Evolutionary conservation across 345 rosid species (phyloP).

Genomic region (Salix purpurea): DNA sequence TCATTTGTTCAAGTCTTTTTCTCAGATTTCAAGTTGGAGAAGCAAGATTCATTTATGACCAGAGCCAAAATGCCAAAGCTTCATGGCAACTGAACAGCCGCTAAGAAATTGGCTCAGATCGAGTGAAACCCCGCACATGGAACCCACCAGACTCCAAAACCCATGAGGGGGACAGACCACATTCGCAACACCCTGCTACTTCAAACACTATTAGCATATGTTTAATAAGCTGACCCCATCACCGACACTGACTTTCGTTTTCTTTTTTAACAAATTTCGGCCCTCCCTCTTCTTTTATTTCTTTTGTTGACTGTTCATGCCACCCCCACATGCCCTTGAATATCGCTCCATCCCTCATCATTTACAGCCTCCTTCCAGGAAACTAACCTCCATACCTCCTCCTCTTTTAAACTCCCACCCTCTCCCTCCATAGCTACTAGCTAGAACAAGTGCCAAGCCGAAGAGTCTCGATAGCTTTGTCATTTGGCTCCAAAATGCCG

Average conservation of each 20-base stretch:
- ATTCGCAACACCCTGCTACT: neutral
- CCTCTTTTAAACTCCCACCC: conserved; percentile 1
- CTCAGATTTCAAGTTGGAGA: neutral
- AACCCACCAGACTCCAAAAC: neutral
- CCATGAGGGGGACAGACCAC: neutral
- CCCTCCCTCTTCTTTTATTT: neutral
- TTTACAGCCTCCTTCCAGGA: conserved; percentile 2
- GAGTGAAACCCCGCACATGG: neutral
- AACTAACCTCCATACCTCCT: neutral
- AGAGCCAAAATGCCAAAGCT: no score
- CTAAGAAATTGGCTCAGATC: neutral
- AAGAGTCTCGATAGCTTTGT: neutral
- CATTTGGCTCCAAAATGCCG: conserved; percentile 15
- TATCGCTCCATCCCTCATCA: conserved; percentile 19
- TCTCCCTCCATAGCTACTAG: neutral
- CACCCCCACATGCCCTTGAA: conserved; percentile 22
- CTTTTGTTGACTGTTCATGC: neutral
- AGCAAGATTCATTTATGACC: no score
- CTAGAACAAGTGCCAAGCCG: neutral
- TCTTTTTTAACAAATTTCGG: neutral
- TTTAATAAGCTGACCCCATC: neutral
- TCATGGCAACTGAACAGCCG: no score
- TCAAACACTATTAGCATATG: neutral
- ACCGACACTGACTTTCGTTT: conserved; percentile 29
- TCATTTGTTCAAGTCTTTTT: no score